Evolutionary conservation across 176 grass and related monocot genomes (phyloP).

Genomic region (Lolium perenne): DNA sequence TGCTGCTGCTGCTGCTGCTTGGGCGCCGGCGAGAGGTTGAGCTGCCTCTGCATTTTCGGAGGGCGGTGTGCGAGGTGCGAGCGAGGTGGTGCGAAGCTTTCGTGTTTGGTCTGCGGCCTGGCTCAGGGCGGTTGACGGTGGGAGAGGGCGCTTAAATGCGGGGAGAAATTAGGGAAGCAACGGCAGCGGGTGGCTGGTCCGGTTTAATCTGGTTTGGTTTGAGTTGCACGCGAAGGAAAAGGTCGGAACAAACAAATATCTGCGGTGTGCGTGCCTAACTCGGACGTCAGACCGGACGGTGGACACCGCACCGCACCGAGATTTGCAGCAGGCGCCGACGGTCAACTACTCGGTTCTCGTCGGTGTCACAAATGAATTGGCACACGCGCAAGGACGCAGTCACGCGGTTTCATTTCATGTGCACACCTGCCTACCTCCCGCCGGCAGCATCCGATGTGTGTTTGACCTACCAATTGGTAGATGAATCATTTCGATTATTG

Average conservation of each 20-base stretch:
- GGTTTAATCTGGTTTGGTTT: conserved; percentile 10
- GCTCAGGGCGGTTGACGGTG: not conserved
- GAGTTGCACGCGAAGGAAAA: conserved; percentile 37
- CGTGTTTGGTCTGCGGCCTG: conserved; percentile 26
- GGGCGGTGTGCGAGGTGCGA: not conserved
- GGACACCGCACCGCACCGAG: not conserved
- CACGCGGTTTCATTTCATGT: not conserved
- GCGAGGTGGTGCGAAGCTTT: conserved; percentile 31
- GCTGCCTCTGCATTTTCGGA: conserved; percentile 48
- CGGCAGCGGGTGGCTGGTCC: conserved; percentile 7
- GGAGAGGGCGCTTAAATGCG: conserved; percentile 27
- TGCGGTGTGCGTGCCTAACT: not conserved
- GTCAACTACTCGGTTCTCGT: not conserved
- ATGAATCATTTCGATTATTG: too few relatives aligned
- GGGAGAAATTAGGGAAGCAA: conserved; percentile 12
- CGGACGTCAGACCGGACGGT: not conserved
- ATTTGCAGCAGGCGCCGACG: not conserved
- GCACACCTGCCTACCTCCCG: not conserved
- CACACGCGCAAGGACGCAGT: not conserved
- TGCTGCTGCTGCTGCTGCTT: conserved; percentile 33
- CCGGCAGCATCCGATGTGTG: not conserved
- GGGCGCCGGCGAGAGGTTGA: conserved; percentile 37
- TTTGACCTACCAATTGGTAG: not conserved
- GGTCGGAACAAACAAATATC: not conserved
- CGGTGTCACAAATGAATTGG: not conserved